Conservation (phyloP, 2,329 filamentous ascomycete species). For the Aspergillus versicolor region DNA sequence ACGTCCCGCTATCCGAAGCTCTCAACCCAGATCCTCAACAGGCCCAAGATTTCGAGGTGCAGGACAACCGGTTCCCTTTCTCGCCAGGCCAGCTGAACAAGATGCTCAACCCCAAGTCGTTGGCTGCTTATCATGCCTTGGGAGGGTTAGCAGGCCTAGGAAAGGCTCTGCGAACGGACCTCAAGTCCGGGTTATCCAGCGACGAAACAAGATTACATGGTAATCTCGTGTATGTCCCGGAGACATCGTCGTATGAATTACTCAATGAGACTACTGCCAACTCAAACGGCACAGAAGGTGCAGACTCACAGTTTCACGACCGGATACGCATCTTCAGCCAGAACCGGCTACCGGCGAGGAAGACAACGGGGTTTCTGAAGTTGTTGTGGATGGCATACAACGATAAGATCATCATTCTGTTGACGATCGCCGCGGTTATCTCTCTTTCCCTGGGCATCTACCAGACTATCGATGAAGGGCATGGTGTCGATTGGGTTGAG, state of each 20-base stretch:
- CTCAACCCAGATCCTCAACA: slow-evolving; percentile 74
- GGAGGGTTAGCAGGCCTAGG: slow-evolving; percentile 78
- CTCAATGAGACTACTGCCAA: not conserved
- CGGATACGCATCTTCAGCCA: slow-evolving; percentile 60
- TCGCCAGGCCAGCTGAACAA: slow-evolving; percentile 76
- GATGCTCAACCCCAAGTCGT: slow-evolving; percentile 83
- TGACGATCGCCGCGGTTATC: slow-evolving; percentile 67
- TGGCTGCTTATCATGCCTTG: slow-evolving; percentile 76
- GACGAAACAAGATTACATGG: slow-evolving; percentile 71
- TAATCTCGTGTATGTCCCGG: slow-evolving; percentile 70
- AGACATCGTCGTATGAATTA: slow-evolving; percentile 37
- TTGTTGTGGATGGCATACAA: slow-evolving; percentile 70
- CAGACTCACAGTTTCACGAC: slow-evolving; percentile 49
- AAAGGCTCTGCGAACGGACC: slow-evolving; percentile 72
- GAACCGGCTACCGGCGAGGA: slow-evolving; percentile 64
- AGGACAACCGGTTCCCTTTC: slow-evolving; percentile 83
- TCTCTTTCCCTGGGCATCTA: slow-evolving; percentile 71
- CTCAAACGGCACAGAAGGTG: slow-evolving; percentile 10
- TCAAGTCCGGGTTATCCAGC: slow-evolving; percentile 69
- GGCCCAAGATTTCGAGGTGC: slow-evolving; percentile 71
- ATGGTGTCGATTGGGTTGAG: slow-evolving; percentile 63
- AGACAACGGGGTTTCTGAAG: slow-evolving; percentile 59
- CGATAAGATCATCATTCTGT: slow-evolving; percentile 69
- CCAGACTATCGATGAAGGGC: slow-evolving; percentile 56
- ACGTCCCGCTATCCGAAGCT: slow-evolving; percentile 53